phyloP scores from a whole-genome alignment of 176 grass and related monocot genomes.

The Poa pratensis region DNA sequence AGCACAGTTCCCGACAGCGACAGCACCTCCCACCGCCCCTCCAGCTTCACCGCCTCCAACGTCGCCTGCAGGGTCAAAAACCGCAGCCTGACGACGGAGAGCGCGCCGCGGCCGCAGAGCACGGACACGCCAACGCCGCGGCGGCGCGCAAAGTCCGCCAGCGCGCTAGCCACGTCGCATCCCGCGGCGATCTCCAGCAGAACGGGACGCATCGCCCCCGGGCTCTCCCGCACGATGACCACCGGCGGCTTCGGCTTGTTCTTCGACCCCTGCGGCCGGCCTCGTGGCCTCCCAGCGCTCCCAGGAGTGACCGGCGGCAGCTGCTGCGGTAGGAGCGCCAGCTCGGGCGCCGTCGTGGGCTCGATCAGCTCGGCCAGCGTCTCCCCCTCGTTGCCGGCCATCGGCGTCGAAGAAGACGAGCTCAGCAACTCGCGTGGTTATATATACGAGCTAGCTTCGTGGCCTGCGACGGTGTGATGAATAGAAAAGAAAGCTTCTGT shows the following conservation, averaged over 20 bases:
- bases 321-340: not conserved
- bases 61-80: constrained; percentile 34
- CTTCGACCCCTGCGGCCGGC: constrained; percentile 76
- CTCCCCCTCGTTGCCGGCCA: constrained; percentile 17
- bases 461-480: not conserved
- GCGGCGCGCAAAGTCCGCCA: constrained; percentile 64
- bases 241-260: constrained; percentile 89
- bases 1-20: constrained; percentile 72
- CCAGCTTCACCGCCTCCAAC: constrained; percentile 47
- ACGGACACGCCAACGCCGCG: constrained; percentile 70
- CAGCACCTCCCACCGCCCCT: constrained; percentile 74
- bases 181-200: constrained; percentile 73
- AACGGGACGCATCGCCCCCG: constrained; percentile 63
- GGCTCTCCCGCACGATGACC: constrained; percentile 67
- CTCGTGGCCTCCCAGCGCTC: constrained; percentile 50
- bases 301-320: not conserved
- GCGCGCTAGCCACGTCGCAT: constrained; percentile 54
- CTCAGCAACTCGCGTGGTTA: not conserved
- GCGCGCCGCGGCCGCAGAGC: constrained; percentile 68
- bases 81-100: constrained; percentile 61
- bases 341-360: not conserved
- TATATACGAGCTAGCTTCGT: not conserved
- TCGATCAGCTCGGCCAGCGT: not conserved
- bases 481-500: constrained; percentile 30
- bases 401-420: not conserved